Conservation (phyloP, 108 stramenopile species). For the Nannochloropsis salina region DNA sequence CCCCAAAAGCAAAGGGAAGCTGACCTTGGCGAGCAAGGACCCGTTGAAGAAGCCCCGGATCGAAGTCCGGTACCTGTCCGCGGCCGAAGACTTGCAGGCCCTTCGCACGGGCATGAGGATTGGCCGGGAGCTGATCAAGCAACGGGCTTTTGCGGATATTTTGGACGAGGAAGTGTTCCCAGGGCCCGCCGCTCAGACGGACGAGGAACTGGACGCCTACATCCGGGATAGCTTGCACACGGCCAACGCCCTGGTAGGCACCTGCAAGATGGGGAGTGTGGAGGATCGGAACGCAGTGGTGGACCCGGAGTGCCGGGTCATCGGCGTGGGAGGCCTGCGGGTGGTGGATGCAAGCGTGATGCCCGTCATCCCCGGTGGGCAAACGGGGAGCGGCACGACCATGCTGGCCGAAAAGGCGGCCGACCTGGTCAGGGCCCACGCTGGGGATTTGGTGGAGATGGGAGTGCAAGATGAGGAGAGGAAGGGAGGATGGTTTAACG, state of each 20-base stretch:
- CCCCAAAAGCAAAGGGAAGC: background rate
- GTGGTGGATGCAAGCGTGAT: slow-evolving; percentile 44
- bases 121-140: background rate
- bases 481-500: background rate
- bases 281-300: slow-evolving; percentile 35
- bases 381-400: slow-evolving; percentile 25
- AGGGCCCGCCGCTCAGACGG: background rate
- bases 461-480: background rate
- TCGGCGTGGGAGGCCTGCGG: slow-evolving; percentile 27
- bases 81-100: background rate
- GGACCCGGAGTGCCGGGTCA: slow-evolving; percentile 31
- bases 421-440: slow-evolving; percentile 35
- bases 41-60: background rate
- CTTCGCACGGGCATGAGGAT: slow-evolving; percentile 13
- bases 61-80: background rate
- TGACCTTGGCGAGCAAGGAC: background rate
- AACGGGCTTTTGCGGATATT: background rate
- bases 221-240: slow-evolving; percentile 42
- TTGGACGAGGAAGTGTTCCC: slow-evolving; percentile 38
- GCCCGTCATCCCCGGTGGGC: slow-evolving; percentile 44
- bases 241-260: slow-evolving; percentile 45
- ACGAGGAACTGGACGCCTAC: slow-evolving; percentile 23
- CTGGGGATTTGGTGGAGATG: background rate
- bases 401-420: slow-evolving; percentile 49
- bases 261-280: slow-evolving; percentile 40